A percentile compares a stretch with the other conserved stretches of the same genome.
phyloP scores from a whole-genome alignment of 768 basidiomycete genomes.

The Leccinum variicolor region DNA sequence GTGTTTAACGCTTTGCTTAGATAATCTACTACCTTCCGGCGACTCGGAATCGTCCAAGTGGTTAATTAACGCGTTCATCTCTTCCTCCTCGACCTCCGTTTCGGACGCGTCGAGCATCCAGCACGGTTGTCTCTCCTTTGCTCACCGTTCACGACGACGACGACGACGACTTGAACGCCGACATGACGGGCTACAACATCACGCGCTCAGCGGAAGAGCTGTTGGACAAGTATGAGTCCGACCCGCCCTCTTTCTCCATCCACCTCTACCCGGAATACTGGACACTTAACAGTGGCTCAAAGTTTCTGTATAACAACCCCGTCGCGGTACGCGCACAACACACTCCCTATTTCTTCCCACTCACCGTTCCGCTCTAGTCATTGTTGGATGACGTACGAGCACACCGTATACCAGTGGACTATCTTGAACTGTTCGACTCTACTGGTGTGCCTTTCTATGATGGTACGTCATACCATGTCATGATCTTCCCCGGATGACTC shows the following conservation, averaged over 20 bases:
- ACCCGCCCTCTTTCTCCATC: slow-evolving; percentile 73
- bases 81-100: neutral
- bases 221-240: slow-evolving; percentile 50
- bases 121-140: neutral
- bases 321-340: slow-evolving; percentile 47
- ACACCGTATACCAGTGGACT: slow-evolving; percentile 82
- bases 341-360: neutral
- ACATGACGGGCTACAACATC: slow-evolving; percentile 72
- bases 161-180: slow-evolving; percentile 14
- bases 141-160: slow-evolving; percentile 2
- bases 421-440: slow-evolving; percentile 74
- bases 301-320: slow-evolving; percentile 78
- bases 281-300: slow-evolving; percentile 77
- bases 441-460: slow-evolving; percentile 79
- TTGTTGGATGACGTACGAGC: slow-evolving; percentile 81
- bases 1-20: slow-evolving; percentile 16
- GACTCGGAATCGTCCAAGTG: neutral
- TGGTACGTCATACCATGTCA: slow-evolving; percentile 43
- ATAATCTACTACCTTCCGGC: slow-evolving; percentile 10
- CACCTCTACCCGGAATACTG: slow-evolving; percentile 79
- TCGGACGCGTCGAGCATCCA: neutral
- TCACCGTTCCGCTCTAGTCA: slow-evolving; percentile 43
- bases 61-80: slow-evolving; percentile 22
- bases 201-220: slow-evolving; percentile 62
- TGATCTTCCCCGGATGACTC: neutral